Percentiles rank a stretch among this genome's conserved stretches.
phyloP scores from a whole-genome alignment of 2,329 filamentous ascomycete genomes.

The Corynespora cassiicola region DNA sequence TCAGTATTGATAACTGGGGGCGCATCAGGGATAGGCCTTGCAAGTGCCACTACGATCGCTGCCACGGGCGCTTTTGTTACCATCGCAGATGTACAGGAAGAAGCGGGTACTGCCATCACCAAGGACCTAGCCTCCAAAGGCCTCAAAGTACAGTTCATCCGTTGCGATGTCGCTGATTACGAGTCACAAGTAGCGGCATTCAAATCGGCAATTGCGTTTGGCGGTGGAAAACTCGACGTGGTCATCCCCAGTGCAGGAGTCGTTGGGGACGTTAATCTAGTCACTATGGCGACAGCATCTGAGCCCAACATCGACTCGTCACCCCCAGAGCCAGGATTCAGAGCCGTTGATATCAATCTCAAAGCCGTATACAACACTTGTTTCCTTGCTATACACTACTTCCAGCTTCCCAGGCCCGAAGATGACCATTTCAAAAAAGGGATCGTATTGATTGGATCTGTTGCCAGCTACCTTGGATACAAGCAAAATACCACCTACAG shows the following conservation, averaged over 20 bases:
- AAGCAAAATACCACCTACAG: constrained; percentile 30
- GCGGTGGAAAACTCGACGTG: constrained; percentile 33
- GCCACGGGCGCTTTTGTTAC: constrained; percentile 31
- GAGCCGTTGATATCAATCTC: constrained; percentile 27
- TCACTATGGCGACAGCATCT: constrained; percentile 24
- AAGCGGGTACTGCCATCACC: constrained; percentile 15
- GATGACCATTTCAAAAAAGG: constrained; percentile 20
- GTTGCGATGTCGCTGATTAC: constrained; percentile 38
- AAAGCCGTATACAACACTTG: constrained; percentile 28
- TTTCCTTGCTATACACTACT: constrained; percentile 34
- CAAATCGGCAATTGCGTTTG: constrained; percentile 33
- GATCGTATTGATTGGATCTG: constrained; percentile 28
- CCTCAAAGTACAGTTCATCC: constrained; percentile 33
- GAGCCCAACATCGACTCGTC: constrained; percentile 14
- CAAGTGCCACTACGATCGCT: constrained; percentile 22
- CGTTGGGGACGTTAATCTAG: constrained; percentile 25
- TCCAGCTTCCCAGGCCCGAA: constrained; percentile 22
- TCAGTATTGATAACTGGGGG: constrained; percentile 33
- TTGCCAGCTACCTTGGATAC: constrained; percentile 31
- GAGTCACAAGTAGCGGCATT: constrained; percentile 35
- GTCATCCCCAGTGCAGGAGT: constrained; percentile 40
- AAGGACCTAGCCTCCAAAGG: constrained; percentile 19
- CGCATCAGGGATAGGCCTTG: constrained; percentile 34
- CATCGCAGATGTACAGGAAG: constrained; percentile 26
- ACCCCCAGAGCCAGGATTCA: constrained; percentile 23